These are phyloP conservation scores for Yamadazyma atmosphaerica DNA, from an alignment of 1,139 yeast species.

Conservation along the genomic window DNA sequence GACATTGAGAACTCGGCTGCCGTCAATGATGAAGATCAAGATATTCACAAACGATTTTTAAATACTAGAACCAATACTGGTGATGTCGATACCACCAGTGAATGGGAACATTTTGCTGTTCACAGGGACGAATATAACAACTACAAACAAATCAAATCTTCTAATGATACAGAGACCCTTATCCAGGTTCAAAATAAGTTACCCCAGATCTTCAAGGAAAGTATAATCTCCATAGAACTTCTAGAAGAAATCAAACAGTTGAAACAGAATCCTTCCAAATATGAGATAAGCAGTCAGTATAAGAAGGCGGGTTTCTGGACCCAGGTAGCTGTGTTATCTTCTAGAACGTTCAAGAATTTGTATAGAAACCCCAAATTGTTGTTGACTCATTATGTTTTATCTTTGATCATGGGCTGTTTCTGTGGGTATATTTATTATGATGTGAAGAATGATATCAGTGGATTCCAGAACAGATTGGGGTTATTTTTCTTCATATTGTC, in stretches of 20 bases:
- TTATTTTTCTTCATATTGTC: constrained; percentile 87
- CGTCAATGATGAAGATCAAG: constrained; percentile 19
- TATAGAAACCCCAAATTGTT: constrained; percentile 89
- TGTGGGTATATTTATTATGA: constrained; percentile 86
- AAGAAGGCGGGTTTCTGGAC: constrained; percentile 56
- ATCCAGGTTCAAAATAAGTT: constrained; percentile 34
- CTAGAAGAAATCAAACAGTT: constrained; percentile 46
- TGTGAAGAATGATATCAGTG: constrained; percentile 84
- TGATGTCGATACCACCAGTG: constrained; percentile 64
- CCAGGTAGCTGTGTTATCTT: constrained; percentile 70
- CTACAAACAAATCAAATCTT: constrained; percentile 17
- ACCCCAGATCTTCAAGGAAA: constrained; percentile 47
- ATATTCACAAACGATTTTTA: constrained; percentile 40
- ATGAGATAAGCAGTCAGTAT: constrained; percentile 39
- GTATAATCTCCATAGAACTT: constrained; percentile 50
- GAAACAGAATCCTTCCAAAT: constrained; percentile 28
- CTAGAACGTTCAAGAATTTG: constrained; percentile 86
- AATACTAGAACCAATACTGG: constrained; percentile 22
- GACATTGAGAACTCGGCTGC: constrained; percentile 21
- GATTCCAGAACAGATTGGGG: constrained; percentile 94
- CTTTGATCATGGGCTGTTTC: constrained; percentile 74
- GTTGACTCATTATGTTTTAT: constrained; percentile 77
- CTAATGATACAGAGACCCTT: constrained; percentile 30
- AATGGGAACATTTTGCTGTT: constrained; percentile 89
- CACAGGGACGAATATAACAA: constrained; percentile 68